phyloP scores from a whole-genome alignment of 2,329 filamentous ascomycete species.

The Epichloe coenophiala region DNA sequence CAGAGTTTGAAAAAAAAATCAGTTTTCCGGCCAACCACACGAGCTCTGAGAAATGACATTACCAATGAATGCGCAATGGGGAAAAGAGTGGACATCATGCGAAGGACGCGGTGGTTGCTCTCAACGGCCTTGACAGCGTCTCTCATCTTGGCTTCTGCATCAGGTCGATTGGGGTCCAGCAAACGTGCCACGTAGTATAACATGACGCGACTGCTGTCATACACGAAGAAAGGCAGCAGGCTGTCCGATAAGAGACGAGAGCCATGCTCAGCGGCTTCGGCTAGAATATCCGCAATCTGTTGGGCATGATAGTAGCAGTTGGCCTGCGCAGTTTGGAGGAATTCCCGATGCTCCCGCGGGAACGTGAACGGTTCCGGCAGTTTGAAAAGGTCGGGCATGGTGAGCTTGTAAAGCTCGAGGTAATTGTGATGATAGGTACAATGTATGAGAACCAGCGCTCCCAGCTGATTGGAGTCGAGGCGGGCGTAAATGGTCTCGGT shows the following conservation, averaged over 20 bases:
- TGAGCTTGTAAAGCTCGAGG: constrained; percentile 31
- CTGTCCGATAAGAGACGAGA: constrained; percentile 28
- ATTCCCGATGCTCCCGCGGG: constrained; percentile 23
- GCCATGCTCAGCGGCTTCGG: constrained; percentile 27
- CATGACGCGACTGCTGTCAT: constrained; percentile 34
- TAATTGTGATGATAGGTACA: constrained; percentile 34
- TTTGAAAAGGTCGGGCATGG: constrained; percentile 31
- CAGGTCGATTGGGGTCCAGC: constrained; percentile 21
- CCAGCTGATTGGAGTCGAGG: constrained; percentile 31
- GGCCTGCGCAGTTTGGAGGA: constrained; percentile 22
- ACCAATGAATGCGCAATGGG: constrained; percentile 27
- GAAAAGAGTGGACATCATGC: constrained; percentile 24
- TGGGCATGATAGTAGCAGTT: constrained; percentile 26
- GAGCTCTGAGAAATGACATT: constrained; percentile 5
- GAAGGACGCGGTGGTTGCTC: constrained; percentile 24
- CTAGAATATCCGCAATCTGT: constrained; percentile 24
- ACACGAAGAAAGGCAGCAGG: constrained; percentile 31
- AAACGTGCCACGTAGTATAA: constrained; percentile 33
- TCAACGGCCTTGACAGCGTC: constrained; percentile 27
- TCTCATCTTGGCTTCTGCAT: constrained; percentile 21
- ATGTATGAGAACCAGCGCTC: constrained; percentile 29
- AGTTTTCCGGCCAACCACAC: neutral
- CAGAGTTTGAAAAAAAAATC: neutral
- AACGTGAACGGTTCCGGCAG: constrained; percentile 27
- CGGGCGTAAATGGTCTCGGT: constrained; percentile 31